A percentile compares a stretch with the other conserved stretches of the same genome.
Conservation (phyloP, 1,284 basidiomycete genomes). For the Ganoderma sp. region DNA sequence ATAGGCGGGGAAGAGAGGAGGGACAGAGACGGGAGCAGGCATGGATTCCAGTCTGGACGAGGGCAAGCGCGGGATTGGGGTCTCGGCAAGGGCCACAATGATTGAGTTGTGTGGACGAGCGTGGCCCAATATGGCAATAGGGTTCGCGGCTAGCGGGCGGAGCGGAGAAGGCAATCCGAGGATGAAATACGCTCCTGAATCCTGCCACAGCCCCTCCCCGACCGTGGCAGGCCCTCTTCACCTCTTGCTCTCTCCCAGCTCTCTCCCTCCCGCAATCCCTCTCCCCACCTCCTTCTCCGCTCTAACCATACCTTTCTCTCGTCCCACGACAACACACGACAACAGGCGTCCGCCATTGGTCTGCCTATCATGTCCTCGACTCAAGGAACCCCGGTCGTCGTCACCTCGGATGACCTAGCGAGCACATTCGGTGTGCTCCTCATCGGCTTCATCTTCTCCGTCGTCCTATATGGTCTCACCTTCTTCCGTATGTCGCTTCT, state of each 20-base stretch:
- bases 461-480: constrained; percentile 48
- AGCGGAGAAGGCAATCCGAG: neutral
- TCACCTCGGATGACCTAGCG: constrained; percentile 30
- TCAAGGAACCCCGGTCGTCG: neutral
- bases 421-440: constrained; percentile 46
- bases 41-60: constrained; percentile 25
- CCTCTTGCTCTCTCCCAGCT: neutral
- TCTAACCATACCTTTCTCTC: neutral
- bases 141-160: neutral
- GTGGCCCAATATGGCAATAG: neutral
- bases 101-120: neutral
- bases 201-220: neutral
- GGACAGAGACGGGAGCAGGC: constrained; percentile 36
- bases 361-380: constrained; percentile 11
- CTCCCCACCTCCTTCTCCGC: neutral
- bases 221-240: neutral
- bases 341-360: neutral
- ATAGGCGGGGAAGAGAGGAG: constrained; percentile 56
- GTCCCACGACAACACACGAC: neutral
- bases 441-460: constrained; percentile 46
- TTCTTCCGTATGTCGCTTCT: constrained; percentile 48
- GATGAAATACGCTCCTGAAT: neutral
- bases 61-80: neutral
- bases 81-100: neutral
- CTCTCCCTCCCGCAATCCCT: neutral